phyloP scores from a whole-genome alignment of 495 filamentous ascomycete genomes.

The Xylaria acuta region DNA sequence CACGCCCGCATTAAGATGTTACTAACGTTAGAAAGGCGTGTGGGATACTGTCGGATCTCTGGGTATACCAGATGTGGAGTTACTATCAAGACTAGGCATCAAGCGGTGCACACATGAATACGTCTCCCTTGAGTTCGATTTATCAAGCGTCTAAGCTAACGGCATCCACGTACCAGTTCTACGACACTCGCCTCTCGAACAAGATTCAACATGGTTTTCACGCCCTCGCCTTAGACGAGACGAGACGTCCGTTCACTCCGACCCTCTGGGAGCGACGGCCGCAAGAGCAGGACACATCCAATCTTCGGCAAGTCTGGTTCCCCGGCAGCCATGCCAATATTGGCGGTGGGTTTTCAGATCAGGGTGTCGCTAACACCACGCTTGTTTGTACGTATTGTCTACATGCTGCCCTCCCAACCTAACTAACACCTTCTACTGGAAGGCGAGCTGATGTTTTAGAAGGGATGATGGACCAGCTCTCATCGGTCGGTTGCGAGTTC shows the following conservation, averaged over 20 bases:
- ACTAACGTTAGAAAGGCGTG: constrained; percentile 43
- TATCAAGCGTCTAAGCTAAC: constrained; percentile 22
- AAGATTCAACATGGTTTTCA: constrained; percentile 73
- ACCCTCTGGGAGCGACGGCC: constrained; percentile 63
- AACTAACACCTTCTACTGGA: constrained; percentile 22
- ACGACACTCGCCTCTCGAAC: constrained; percentile 63
- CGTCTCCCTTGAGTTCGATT: constrained; percentile 13
- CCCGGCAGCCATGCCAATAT: constrained; percentile 72
- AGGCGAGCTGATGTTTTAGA: neutral
- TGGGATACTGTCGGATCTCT: constrained; percentile 69
- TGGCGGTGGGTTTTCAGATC: constrained; percentile 60
- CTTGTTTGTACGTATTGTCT: constrained; percentile 61
- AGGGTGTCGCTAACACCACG: constrained; percentile 67
- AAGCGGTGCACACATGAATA: constrained; percentile 57
- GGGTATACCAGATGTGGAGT: constrained; percentile 51
- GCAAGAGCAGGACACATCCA: constrained; percentile 46
- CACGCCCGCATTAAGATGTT: neutral
- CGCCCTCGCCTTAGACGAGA: constrained; percentile 75
- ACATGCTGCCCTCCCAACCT: neutral
- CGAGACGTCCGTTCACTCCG: constrained; percentile 67
- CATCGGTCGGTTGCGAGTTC: constrained; percentile 65
- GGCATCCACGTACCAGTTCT: constrained; percentile 54
- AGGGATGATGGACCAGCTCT: constrained; percentile 72
- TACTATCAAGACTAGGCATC: constrained; percentile 42
- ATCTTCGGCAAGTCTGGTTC: constrained; percentile 65